phyloP scores from a whole-genome alignment of 1,139 yeast species.

The Petasospora fabianii region DNA sequence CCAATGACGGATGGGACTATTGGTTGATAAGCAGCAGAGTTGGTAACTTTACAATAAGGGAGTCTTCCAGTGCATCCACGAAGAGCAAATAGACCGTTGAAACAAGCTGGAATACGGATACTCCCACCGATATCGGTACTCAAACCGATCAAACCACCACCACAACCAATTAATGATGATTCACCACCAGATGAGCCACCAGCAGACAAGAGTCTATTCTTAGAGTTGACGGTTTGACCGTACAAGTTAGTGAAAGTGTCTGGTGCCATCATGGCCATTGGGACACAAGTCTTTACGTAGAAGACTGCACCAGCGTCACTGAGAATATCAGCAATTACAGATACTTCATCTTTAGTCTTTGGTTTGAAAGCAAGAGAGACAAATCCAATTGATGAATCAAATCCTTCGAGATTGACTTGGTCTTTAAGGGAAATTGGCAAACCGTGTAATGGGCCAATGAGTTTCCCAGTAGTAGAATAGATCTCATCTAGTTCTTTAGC shows the following conservation, averaged over 20 bases:
- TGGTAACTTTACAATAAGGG: constrained; percentile 47
- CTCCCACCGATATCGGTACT: constrained; percentile 69
- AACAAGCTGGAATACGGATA: constrained; percentile 54
- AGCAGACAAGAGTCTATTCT: constrained; percentile 38
- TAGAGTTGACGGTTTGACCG: constrained; percentile 45
- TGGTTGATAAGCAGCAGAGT: constrained; percentile 57
- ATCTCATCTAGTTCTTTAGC: constrained; percentile 46
- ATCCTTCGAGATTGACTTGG: constrained; percentile 45
- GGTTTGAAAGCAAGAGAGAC: constrained; percentile 37
- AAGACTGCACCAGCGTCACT: constrained; percentile 50
- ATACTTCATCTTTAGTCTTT: constrained; percentile 33
- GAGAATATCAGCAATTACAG: constrained; percentile 42
- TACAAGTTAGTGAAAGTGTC: constrained; percentile 43
- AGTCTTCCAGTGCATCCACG: constrained; percentile 47
- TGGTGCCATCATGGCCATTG: constrained; percentile 49
- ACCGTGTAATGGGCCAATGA: constrained; percentile 61
- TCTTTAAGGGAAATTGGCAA: constrained; percentile 62
- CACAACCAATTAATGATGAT: constrained; percentile 47
- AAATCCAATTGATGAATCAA: constrained; percentile 44
- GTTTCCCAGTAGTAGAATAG: constrained; percentile 32
- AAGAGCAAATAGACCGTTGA: constrained; percentile 51
- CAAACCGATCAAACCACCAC: constrained; percentile 48
- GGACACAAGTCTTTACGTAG: constrained; percentile 51
- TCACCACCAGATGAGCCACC: constrained; percentile 62
- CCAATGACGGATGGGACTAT: constrained; percentile 53